Percentiles rank a stretch among this genome's conserved stretches.
Conservation (phyloP, 176 grass and related monocot genomes). For the Echinochloa phyllopogon region DNA sequence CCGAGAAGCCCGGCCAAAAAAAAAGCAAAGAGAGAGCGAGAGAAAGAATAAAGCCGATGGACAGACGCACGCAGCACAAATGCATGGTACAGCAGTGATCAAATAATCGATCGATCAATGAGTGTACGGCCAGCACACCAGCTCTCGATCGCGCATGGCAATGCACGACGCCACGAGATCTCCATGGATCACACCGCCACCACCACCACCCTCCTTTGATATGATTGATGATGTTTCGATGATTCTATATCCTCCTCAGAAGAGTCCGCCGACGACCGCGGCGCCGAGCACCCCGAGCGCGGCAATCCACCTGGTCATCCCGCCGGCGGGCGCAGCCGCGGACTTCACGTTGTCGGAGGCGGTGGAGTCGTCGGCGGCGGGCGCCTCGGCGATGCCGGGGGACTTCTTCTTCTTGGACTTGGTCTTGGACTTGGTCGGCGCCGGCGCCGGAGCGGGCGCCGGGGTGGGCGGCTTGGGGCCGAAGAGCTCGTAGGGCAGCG, state of each 20-base stretch:
- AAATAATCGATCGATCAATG: conserved; percentile 25
- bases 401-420: conserved; percentile 67
- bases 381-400: conserved; percentile 48
- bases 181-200: conserved; percentile 6
- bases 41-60: conserved; percentile 59
- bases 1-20: not conserved
- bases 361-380: conserved; percentile 21
- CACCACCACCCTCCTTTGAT: not conserved
- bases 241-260: not conserved
- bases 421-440: conserved; percentile 48
- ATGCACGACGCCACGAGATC: not conserved
- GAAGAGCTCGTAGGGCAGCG: conserved; percentile 76
- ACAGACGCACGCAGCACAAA: conserved; percentile 31
- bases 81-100: conserved; percentile 41
- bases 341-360: conserved; percentile 30
- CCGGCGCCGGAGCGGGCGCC: conserved; percentile 36
- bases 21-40: not conserved
- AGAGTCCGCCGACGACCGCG: conserved; percentile 21
- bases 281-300: conserved; percentile 20
- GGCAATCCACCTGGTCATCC: conserved; percentile 44
- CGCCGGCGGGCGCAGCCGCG: not conserved
- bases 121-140: conserved; percentile 1
- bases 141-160: conserved; percentile 30
- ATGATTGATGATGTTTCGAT: not conserved
- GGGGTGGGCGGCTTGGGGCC: conserved; percentile 69